phyloP scores from a whole-genome alignment of 2,329 filamentous ascomycete genomes.

The Dactylella cylindrospora region DNA sequence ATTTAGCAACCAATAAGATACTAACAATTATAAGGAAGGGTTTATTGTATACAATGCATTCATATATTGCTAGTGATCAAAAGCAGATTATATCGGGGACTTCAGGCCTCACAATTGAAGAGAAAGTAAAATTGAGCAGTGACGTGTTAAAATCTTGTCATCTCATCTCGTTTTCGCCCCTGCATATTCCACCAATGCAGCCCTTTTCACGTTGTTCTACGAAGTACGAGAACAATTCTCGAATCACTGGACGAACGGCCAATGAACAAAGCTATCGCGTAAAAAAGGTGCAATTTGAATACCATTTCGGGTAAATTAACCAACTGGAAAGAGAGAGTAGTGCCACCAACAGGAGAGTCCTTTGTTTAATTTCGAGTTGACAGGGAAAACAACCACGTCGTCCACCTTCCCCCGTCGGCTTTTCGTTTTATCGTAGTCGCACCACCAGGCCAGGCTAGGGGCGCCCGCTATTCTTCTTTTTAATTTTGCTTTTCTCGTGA shows the following conservation, averaged over 20 bases:
- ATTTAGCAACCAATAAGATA: neutral
- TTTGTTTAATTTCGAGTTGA: constrained; percentile 2
- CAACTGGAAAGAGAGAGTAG: neutral
- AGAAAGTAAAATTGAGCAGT: too few species aligned
- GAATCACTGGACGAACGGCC: neutral
- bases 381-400: neutral
- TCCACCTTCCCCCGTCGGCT: constrained; percentile 17
- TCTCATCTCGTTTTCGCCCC: neutral
- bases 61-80: too few species aligned
- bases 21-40: too few species aligned
- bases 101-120: too few species aligned
- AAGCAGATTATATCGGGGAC: too few species aligned
- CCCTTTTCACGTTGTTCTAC: neutral
- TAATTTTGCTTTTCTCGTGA: too few species aligned
- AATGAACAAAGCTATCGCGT: constrained; percentile 1
- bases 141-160: too few species aligned
- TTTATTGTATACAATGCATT: too few species aligned
- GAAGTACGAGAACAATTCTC: neutral
- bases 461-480: too few species aligned
- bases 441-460: constrained; percentile 6
- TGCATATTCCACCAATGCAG: neutral
- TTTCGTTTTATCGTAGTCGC: constrained; percentile 34
- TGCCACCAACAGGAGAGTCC: constrained; percentile 9
- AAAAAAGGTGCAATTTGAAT: constrained; percentile 32
- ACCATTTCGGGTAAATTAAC: constrained; percentile 37